Evolutionary conservation across 2,329 filamentous ascomycete genomes (phyloP).

Genomic region (Colletotrichum musae): DNA sequence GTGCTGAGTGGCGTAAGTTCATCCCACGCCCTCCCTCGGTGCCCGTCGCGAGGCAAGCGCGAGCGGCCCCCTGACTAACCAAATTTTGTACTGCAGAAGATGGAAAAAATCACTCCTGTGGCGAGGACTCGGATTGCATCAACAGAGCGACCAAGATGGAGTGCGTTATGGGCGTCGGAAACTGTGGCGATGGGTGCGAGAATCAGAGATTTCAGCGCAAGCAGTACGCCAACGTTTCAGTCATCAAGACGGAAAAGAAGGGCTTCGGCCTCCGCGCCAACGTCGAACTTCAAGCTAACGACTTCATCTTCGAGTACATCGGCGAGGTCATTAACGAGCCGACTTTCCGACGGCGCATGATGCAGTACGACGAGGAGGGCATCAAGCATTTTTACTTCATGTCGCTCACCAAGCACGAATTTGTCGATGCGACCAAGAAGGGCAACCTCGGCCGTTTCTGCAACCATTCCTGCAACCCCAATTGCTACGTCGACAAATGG

Average conservation of each 20-base stretch:
- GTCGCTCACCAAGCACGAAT: constrained; percentile 96
- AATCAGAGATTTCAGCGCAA: constrained; percentile 95
- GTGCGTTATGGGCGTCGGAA: constrained; percentile 83
- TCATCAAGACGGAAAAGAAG: constrained; percentile 99
- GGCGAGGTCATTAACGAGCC: constrained; percentile 97
- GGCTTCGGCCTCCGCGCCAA: constrained; percentile 93
- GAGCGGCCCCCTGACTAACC: constrained; percentile 39
- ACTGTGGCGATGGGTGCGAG: constrained; percentile 89
- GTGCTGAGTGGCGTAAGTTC: constrained; percentile 92
- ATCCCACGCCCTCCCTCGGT: constrained; percentile 30
- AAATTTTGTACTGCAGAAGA: constrained; percentile 59
- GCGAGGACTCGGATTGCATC: constrained; percentile 97
- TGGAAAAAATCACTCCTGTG: constrained; percentile 86
- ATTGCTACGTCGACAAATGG: constrained; percentile 99
- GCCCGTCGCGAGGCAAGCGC: constrained; percentile 38
- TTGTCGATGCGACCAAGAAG: constrained; percentile 97
- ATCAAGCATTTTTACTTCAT: constrained; percentile 99
- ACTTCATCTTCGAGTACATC: constrained; percentile 98
- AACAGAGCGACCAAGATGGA: constrained; percentile 99
- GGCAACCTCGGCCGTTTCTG: constrained; percentile 97
- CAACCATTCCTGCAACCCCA: constrained; percentile 99
- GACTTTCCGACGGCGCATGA: constrained; percentile 89
- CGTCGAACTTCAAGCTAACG: constrained; percentile 80
- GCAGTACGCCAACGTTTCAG: constrained; percentile 90
- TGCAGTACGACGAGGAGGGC: constrained; percentile 93